These are phyloP conservation scores for Hymenochaete sp. DNA, from an alignment of 1,284 basidiomycete species.

Conservation along the genomic window DNA sequence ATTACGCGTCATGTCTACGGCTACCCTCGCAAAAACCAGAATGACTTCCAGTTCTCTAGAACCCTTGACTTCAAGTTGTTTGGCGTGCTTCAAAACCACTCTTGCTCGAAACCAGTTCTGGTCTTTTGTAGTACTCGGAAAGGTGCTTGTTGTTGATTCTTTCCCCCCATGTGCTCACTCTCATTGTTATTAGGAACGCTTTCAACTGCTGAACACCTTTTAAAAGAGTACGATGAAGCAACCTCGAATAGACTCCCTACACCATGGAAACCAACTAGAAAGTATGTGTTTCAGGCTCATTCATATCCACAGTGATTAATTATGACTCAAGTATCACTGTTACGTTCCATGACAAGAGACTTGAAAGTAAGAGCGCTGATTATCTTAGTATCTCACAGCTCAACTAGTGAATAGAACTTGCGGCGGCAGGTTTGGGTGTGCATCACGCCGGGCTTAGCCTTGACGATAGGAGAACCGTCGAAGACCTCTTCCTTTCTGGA, in stretches of 20 bases:
- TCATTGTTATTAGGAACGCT: conserved; percentile 43
- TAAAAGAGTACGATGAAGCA: conserved; percentile 60
- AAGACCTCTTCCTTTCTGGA: conserved; percentile 62
- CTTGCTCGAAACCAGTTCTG: conserved; percentile 69
- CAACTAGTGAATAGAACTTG: conserved; percentile 39
- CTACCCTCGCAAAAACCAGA: conserved; percentile 51
- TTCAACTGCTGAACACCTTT: conserved; percentile 63
- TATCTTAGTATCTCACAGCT: conserved; percentile 5
- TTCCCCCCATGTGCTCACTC: not conserved
- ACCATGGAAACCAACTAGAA: conserved; percentile 54
- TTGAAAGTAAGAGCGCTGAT: conserved; percentile 38
- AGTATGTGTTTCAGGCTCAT: conserved; percentile 29
- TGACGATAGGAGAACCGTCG: conserved; percentile 62
- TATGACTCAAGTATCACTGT: conserved; percentile 27
- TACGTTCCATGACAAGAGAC: conserved; percentile 52
- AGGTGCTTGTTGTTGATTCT: conserved; percentile 35
- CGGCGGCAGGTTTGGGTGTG: conserved; percentile 62
- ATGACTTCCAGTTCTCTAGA: conserved; percentile 74
- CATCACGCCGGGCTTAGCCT: conserved; percentile 81
- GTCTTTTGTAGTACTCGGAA: conserved; percentile 84
- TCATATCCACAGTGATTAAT: not conserved
- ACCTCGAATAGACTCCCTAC: conserved; percentile 40
- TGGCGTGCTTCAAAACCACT: conserved; percentile 57
- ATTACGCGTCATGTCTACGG: conserved; percentile 66
- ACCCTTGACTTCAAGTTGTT: conserved; percentile 73